phyloP scores from a whole-genome alignment of 116 monocot genomes.

The Cymodocea nodosa region DNA sequence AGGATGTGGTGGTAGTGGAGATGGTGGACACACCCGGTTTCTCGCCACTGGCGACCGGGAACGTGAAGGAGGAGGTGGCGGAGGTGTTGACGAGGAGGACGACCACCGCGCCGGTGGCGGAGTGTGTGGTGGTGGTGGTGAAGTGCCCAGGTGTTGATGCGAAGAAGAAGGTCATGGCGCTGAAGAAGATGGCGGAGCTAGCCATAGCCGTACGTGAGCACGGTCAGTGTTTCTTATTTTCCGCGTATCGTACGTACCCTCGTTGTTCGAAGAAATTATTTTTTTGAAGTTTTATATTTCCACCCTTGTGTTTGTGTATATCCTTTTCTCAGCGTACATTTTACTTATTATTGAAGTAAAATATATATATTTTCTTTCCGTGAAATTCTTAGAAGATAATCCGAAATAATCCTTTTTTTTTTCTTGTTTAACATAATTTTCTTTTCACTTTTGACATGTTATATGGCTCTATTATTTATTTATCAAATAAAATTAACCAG shows the following conservation, averaged over 20 bases:
- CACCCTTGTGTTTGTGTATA: background rate
- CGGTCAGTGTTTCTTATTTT: constrained; percentile 13
- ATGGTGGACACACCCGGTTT: constrained; percentile 34
- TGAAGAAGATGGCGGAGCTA: constrained; percentile 33
- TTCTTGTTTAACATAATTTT: too few species aligned
- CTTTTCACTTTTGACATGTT: too few species aligned
- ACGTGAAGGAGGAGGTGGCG: constrained; percentile 29
- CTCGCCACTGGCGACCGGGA: constrained; percentile 8
- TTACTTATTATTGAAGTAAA: background rate
- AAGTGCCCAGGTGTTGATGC: constrained; percentile 19
- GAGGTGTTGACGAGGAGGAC: constrained; percentile 8
- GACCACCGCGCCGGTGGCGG: constrained; percentile 2
- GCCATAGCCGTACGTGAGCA: constrained; percentile 21
- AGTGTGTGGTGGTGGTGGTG: constrained; percentile 44
- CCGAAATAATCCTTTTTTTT: too few species aligned
- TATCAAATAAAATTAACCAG: too few species aligned
- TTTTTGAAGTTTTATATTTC: too few species aligned
- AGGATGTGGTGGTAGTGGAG: constrained; percentile 20
- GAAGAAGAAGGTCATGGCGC: constrained; percentile 13
- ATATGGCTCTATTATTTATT: too few species aligned
- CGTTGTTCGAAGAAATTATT: too few species aligned
- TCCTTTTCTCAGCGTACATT: background rate
- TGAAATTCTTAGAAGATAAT: too few species aligned
- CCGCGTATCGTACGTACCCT: too few species aligned
- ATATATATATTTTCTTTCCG: too few species aligned